Evolutionary conservation across 495 filamentous ascomycete genomes (phyloP).

Genomic region (Aspergillus avenaceus): DNA sequence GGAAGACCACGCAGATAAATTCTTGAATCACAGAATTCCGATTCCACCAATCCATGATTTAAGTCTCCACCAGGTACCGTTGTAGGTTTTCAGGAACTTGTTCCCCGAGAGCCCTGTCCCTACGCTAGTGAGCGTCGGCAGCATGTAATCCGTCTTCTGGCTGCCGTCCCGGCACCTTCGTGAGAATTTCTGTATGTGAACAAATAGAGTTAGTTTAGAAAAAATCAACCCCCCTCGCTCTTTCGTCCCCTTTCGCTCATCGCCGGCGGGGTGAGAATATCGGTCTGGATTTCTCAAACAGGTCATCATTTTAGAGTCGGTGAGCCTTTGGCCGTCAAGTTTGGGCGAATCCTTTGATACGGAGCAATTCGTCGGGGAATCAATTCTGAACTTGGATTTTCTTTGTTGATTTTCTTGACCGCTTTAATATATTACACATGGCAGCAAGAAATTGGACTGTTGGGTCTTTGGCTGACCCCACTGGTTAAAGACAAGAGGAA

Average conservation of each 20-base stretch:
- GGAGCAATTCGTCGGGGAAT: background rate
- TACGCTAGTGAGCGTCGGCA: constrained; percentile 16
- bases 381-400: background rate
- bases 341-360: background rate
- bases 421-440: constrained; percentile 10
- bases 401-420: constrained; percentile 10
- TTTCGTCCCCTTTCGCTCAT: background rate
- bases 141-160: constrained; percentile 11
- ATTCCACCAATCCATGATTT: background rate
- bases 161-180: constrained; percentile 11
- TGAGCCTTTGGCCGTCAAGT: constrained; percentile 7
- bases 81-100: constrained; percentile 22
- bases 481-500: background rate
- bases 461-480: constrained; percentile 1
- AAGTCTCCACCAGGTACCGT: constrained; percentile 18
- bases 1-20: background rate
- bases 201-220: constrained; percentile 6
- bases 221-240: constrained; percentile 4
- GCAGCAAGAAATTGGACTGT: constrained; percentile 1
- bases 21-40: constrained; percentile 1
- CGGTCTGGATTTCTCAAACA: constrained; percentile 9
- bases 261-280: background rate
- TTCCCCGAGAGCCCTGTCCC: constrained; percentile 18
- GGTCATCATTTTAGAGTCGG: constrained; percentile 9
- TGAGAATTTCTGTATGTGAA: constrained; percentile 6